These are phyloP conservation scores for Volvox reticuliferus DNA, from an alignment of 139 green algal genomes.

Conservation along the genomic window DNA sequence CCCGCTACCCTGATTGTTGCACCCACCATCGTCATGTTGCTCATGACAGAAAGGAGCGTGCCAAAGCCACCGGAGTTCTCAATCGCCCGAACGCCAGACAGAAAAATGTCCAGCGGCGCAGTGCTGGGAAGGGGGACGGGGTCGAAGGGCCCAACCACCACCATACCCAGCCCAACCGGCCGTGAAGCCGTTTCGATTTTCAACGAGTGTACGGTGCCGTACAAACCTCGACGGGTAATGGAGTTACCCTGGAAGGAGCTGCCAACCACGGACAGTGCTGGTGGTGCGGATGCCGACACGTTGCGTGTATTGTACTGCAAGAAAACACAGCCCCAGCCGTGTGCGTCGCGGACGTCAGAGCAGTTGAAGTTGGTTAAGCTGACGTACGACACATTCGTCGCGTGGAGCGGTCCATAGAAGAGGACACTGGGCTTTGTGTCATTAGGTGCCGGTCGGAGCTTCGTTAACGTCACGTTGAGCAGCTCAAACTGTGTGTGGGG, in stretches of 20 bases:
- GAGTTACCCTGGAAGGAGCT: background rate
- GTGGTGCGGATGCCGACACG: background rate
- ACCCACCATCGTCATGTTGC: slow-evolving; percentile 1
- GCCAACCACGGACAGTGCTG: background rate
- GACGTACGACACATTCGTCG: background rate
- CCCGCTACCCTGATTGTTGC: background rate
- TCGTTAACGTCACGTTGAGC: background rate
- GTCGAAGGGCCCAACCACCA: background rate
- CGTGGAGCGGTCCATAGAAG: background rate
- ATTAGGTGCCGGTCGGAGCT: background rate
- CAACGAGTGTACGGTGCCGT: background rate
- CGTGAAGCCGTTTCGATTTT: background rate
- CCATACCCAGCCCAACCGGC: background rate
- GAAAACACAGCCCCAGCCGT: background rate
- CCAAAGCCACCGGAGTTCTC: background rate
- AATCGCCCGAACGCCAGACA: background rate
- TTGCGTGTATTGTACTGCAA: slow-evolving; percentile 1
- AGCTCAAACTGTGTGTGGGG: background rate
- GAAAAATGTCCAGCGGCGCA: background rate
- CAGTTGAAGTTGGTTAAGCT: background rate
- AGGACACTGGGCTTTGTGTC: background rate
- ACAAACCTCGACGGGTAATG: background rate
- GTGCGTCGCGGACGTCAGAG: background rate
- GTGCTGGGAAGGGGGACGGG: too few relatives aligned
- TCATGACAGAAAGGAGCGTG: background rate